Conservation (phyloP, 2,329 filamentous ascomycete species). For the Aspergillus pseudonomiae region DNA sequence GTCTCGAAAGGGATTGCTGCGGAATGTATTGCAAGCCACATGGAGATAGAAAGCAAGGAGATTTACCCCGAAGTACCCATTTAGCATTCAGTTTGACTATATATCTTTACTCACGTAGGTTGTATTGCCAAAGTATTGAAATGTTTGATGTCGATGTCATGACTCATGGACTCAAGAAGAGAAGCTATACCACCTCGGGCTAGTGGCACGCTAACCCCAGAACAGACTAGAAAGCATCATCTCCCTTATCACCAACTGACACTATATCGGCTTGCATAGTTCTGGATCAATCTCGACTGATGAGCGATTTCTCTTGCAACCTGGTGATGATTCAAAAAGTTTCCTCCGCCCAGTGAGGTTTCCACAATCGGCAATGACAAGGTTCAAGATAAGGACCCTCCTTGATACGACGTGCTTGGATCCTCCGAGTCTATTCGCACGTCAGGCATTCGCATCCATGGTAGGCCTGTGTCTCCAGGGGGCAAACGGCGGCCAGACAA, state of each 20-base stretch:
- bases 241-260: neutral
- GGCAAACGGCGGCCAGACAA: neutral
- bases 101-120: no score
- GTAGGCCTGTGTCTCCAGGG: neutral
- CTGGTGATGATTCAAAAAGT: neutral
- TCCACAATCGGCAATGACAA: neutral
- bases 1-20: no score
- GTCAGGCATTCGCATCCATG: neutral
- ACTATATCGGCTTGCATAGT: neutral
- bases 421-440: neutral
- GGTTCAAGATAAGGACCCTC: neutral
- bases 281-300: neutral
- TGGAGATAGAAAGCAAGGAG: no score
- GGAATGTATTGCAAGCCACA: no score
- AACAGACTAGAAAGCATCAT: no score
- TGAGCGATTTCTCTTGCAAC: neutral
- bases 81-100: no score
- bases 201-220: neutral
- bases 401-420: neutral
- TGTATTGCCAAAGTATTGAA: no score
- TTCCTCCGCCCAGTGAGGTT: neutral
- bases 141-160: no score
- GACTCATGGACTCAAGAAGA: no score
- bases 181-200: neutral
- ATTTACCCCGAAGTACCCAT: no score